A percentile compares a stretch with the other conserved stretches of the same genome.
Evolutionary conservation across 345 rosid species (phyloP).

Genomic region (Garcia nutans): DNA sequence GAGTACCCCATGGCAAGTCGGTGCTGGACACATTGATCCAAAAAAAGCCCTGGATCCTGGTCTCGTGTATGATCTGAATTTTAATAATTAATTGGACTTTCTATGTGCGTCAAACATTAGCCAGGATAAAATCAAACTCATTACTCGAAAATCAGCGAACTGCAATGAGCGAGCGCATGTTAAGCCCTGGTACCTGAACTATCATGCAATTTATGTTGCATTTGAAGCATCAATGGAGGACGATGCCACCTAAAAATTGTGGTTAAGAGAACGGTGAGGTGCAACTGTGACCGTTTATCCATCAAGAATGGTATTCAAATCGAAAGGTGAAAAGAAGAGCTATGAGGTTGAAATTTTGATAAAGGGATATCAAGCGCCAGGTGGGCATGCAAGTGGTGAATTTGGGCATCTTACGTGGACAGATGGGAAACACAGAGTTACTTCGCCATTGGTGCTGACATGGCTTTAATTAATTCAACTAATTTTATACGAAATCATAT

Average conservation of each 20-base stretch:
- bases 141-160: constrained; percentile 1
- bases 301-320: neutral
- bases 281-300: constrained; percentile 11
- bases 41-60: constrained; percentile 25
- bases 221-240: neutral
- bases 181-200: constrained; percentile 23
- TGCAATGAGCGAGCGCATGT: neutral
- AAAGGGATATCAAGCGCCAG: neutral
- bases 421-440: constrained; percentile 17
- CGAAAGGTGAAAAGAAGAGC: constrained; percentile 13
- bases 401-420: constrained; percentile 19
- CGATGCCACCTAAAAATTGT: neutral
- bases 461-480: neutral
- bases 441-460: constrained; percentile 14
- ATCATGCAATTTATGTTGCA: constrained; percentile 19
- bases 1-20: constrained; percentile 10
- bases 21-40: constrained; percentile 28
- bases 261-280: constrained; percentile 15
- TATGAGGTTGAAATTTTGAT: constrained; percentile 8
- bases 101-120: constrained; percentile 17
- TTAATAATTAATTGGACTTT: constrained; percentile 14
- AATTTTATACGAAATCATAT: too few relatives aligned
- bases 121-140: neutral
- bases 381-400: neutral
- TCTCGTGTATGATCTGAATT: constrained; percentile 16